These are phyloP conservation scores for Plasmopara halstedii DNA, from an alignment of 352 stramenopile genomes.

Conservation along the genomic window DNA sequence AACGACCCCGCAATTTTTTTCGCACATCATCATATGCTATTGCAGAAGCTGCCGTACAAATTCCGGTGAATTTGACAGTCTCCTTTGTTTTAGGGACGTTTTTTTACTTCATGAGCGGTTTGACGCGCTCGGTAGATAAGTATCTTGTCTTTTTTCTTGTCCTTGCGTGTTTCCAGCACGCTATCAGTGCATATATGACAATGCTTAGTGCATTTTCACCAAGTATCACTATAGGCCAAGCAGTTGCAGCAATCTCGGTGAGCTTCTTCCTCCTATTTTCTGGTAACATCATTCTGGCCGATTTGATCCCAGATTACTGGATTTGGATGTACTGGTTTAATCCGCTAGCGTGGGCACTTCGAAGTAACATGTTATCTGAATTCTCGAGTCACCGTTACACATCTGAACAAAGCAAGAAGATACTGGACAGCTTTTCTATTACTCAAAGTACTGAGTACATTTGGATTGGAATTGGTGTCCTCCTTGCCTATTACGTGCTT, in stretches of 20 bases:
- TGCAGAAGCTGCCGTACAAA: constrained; percentile 42
- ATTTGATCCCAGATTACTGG: constrained; percentile 64
- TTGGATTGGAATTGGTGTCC: constrained; percentile 37
- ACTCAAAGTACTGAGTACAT: constrained; percentile 32
- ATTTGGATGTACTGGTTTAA: constrained; percentile 78
- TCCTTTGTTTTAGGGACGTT: constrained; percentile 51
- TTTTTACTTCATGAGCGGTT: constrained; percentile 87
- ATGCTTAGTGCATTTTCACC: constrained; percentile 45
- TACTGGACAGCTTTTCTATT: constrained; percentile 34
- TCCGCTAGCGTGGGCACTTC: constrained; percentile 49
- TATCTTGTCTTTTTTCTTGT: constrained; percentile 76
- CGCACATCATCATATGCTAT: constrained; percentile 75
- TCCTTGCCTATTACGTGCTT: constrained; percentile 45
- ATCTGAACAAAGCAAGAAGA: not conserved
- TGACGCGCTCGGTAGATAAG: constrained; percentile 43
- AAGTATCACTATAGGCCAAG: constrained; percentile 43
- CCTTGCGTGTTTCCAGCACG: constrained; percentile 66
- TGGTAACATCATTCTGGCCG: constrained; percentile 59
- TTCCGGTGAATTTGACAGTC: constrained; percentile 62
- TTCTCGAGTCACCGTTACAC: constrained; percentile 34
- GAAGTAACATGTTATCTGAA: constrained; percentile 49
- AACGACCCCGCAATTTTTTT: constrained; percentile 85
- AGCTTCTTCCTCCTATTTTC: constrained; percentile 67
- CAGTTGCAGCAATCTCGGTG: constrained; percentile 37
- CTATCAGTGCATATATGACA: constrained; percentile 57